Evolutionary conservation across 73 alveolate species (phyloP), one percentile per base, ranked within the genome.

Genomic region (Uronychia setigera): DNA sequence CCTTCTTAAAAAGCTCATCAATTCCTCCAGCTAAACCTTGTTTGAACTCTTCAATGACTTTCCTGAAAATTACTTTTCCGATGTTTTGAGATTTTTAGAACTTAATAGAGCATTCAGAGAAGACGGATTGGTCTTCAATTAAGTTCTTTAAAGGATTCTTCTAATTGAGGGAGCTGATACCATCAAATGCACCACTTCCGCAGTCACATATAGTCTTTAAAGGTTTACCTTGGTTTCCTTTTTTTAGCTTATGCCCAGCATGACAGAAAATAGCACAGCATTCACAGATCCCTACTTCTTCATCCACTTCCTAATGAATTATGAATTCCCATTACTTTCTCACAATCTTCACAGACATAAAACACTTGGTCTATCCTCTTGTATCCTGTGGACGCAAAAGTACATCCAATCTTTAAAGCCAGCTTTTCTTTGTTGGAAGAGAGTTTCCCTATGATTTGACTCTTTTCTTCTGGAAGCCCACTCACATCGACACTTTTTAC

Each of bases 181-280:
- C 46, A 9, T 25, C 28, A 32, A 76, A 76, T 5, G 29, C 59
- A 5, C 81, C 81, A 30, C 59, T 32, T 1, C 81, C 81, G 59
- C 81, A 76, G 32, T 76, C 81, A 76, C 81, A 76, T 9, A 76
- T 76, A 5, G 59, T 29, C 59, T 76, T 76, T 5, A 32, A 29
- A 1, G 28, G 59, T 76, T 26, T 9, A 5, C 81, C 81, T 26
- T 76, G 32, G 81, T 76, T 76, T 29, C 81, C 81, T 76, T 76
- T 32, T 30, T 76, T 76, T 9, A 76, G 5, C n/a, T 32, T 28
- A 30, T 76, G 81, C 27, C 81, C 81, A 26, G 28, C 32, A 30
- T 76, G 81, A 31, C 81, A 76, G 58, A 76, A 26, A 25, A 26
- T 26, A 30, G 59, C 81, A 31, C 81, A 76, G 81, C 28, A 76